Conservation (phyloP, 441 rosid genomes). For the Erodium moschatum region DNA sequence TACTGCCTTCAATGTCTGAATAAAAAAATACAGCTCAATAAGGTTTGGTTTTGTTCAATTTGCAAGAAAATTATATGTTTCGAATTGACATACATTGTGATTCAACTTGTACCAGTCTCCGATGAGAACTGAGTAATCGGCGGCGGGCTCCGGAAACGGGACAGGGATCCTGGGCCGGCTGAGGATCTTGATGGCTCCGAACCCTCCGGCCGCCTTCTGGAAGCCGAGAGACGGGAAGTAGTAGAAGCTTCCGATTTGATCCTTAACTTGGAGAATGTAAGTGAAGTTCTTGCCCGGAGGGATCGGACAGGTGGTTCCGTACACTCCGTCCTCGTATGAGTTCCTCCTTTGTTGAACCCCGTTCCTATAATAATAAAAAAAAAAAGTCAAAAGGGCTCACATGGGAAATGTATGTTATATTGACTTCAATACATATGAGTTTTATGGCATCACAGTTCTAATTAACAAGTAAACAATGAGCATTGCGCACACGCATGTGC, state of each 20-base stretch:
- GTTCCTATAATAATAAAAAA: not conserved
- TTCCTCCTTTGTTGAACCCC: constrained; percentile 9
- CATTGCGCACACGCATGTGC: not conserved
- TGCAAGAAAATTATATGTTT: too few relatives aligned
- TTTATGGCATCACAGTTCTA: not conserved
- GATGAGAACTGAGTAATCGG: constrained; percentile 72
- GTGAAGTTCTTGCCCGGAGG: not conserved
- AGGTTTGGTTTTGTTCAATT: not conserved
- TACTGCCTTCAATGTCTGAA: not conserved
- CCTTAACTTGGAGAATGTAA: not conserved
- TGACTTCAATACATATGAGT: not conserved
- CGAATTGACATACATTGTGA: constrained; percentile 47
- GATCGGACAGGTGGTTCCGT: constrained; percentile 9
- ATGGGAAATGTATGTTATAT: not conserved
- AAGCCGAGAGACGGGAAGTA: constrained; percentile 9
- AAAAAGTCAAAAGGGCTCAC: constrained; percentile 1
- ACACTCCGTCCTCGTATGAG: constrained; percentile 1
- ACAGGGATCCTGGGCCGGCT: constrained; percentile 83
- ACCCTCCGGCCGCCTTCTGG: constrained; percentile 12
- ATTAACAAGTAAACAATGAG: not conserved
- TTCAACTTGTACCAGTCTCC: constrained; percentile 83
- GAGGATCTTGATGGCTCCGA: constrained; percentile 44
- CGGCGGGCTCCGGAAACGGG: constrained; percentile 67
- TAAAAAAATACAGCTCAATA: not conserved
- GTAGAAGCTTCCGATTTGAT: constrained; percentile 7